Evolutionary conservation across 2,329 filamentous ascomycete genomes (phyloP).

Genomic region (Phaeoacremonium minimum): DNA sequence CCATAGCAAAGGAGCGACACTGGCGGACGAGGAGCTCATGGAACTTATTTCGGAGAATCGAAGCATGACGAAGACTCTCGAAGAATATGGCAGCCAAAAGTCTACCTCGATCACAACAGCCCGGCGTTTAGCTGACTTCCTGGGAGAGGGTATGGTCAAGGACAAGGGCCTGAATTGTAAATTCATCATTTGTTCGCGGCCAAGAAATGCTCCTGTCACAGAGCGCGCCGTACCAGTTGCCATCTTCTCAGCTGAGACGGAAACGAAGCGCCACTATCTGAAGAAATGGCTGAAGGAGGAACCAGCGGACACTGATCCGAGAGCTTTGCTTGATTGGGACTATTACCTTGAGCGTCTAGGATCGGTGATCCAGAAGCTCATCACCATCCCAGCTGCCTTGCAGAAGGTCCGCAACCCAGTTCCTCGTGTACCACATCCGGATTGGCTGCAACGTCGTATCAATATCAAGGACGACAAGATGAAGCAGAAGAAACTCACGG

Average conservation of each 20-base stretch:
- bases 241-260: constrained; percentile 91
- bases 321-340: constrained; percentile 89
- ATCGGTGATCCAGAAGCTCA: constrained; percentile 97
- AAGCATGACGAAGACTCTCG: constrained; percentile 94
- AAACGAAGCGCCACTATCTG: constrained; percentile 82
- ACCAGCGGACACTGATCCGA: constrained; percentile 82
- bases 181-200: constrained; percentile 91
- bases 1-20: constrained; percentile 78
- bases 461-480: constrained; percentile 94
- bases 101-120: constrained; percentile 99
- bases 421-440: constrained; percentile 86
- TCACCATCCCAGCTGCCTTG: constrained; percentile 94
- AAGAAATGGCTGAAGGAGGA: constrained; percentile 96
- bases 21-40: constrained; percentile 95
- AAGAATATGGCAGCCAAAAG: constrained; percentile 93
- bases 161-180: constrained; percentile 99
- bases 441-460: constrained; percentile 93
- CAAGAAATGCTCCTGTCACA: constrained; percentile 86
- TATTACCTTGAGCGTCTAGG: constrained; percentile 96
- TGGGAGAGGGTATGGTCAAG: constrained; percentile 98
- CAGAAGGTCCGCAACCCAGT: constrained; percentile 95
- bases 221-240: constrained; percentile 92
- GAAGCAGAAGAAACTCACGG: constrained; percentile 98
- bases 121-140: constrained; percentile 87
- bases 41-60: constrained; percentile 99